phyloP scores from a whole-genome alignment of 306 rosid genomes.

The Sesbania bispinosa region DNA sequence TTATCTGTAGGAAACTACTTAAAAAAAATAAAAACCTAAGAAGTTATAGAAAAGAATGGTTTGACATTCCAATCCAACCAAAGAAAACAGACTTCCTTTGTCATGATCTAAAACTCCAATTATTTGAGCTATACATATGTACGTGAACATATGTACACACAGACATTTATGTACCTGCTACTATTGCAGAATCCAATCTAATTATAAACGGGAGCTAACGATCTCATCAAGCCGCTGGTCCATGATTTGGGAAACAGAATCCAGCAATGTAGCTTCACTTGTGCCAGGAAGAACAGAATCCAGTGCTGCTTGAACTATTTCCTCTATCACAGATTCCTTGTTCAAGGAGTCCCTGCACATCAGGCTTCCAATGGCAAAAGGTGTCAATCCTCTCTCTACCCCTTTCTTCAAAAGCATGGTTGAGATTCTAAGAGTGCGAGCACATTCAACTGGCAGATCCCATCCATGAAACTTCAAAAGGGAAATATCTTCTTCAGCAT shows the following conservation, averaged over 20 bases:
- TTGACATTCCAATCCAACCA: conserved; percentile 27
- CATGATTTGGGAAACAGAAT: conserved; percentile 64
- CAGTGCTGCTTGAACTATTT: conserved; percentile 58
- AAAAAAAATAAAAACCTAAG: not conserved
- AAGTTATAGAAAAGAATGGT: conserved; percentile 27
- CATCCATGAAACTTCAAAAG: conserved; percentile 83
- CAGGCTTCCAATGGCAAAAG: conserved; percentile 70
- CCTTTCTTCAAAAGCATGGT: conserved; percentile 94
- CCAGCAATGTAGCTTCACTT: conserved; percentile 72
- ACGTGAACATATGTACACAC: conserved; percentile 38
- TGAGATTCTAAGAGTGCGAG: conserved; percentile 71
- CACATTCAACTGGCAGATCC: conserved; percentile 69
- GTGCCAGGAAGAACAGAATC: conserved; percentile 73
- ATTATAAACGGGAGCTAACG: conserved; percentile 31
- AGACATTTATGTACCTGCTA: conserved; percentile 18
- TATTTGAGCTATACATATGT: conserved; percentile 33
- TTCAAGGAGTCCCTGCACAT: conserved; percentile 74
- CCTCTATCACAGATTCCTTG: conserved; percentile 74
- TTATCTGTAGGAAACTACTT: not conserved
- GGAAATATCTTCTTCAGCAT: conserved; percentile 76
- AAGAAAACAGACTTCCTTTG: conserved; percentile 25
- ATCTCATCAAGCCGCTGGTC: conserved; percentile 54
- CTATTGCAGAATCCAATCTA: conserved; percentile 8
- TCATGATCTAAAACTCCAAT: conserved; percentile 22
- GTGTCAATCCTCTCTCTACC: conserved; percentile 62